Base-by-base conservation (phyloP, 768 basidiomycete species). In the Naganishia onofrii region DNA sequence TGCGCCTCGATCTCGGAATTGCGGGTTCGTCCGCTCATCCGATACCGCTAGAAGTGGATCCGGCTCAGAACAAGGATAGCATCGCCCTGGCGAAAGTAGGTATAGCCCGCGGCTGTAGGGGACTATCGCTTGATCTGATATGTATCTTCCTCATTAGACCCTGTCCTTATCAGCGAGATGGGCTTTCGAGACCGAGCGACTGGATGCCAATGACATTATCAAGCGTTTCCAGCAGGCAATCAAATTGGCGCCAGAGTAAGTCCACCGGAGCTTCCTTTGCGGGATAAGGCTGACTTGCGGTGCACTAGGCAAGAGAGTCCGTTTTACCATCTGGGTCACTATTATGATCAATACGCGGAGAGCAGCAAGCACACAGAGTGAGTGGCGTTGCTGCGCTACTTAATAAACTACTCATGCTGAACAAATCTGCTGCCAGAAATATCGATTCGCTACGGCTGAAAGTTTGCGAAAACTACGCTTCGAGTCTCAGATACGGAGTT, bases 161-260 rank as follows among this genome's bases (percentile, higher is more conserved):
- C 86, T 89, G 71, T 84, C 90, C 36, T 84, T 96, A 13, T 87
- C 89, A 44, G 92, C 92, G 17, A 88, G 92, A 17, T 98, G 94
- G 93, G 92, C 93, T 87, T 86, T 88, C 60, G 93, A 97, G 70
- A 89, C 91, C 0, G 91, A 89, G 63, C 85, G 96, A 26, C 94
- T 87, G 74, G 90, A 90, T 13, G 81, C 83, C 23, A 84, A 85
- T 23, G 81, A 84, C 1, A 87, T 96, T 23, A 84, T 87, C 71
- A 85, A 84, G 44, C 84, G 85, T 10, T 84, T 82, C 73, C 73
- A 74, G 26, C 74, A 81, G 29, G 83, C 83, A 0, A 75, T 76
- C 17, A 70, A 70, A 17, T 71, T 84, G 26, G 80, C 79, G 15
- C 75, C 76, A 15, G 74, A 79, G 84, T 84, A 32, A 51, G 81